Conservation (phyloP, 208 protist species). For the Herpetomonas tarakana region DNA sequence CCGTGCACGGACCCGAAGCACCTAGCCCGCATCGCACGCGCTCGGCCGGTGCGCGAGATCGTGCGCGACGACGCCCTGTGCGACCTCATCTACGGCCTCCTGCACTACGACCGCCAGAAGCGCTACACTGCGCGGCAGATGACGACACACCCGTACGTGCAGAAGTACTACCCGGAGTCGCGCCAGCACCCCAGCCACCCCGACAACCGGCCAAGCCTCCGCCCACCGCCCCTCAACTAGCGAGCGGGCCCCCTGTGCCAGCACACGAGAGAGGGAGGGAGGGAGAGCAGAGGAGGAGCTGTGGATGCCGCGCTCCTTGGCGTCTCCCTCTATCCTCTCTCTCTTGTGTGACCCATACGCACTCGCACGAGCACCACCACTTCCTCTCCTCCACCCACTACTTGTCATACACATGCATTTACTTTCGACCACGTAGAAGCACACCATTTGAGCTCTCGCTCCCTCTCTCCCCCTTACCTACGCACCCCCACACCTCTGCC, state of each 20-base stretch:
- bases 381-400: too few species aligned
- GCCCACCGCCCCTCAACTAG: constrained; percentile 43
- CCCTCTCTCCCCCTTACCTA: too few species aligned
- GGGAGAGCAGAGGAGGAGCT: too few species aligned
- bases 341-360: constrained; percentile 4
- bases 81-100: constrained; percentile 62
- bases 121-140: constrained; percentile 66
- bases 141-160: constrained; percentile 70
- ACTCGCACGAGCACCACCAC: too few species aligned
- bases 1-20: constrained; percentile 64
- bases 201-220: constrained; percentile 48
- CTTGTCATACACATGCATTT: too few species aligned
- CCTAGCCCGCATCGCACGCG: constrained; percentile 53
- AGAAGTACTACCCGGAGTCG: constrained; percentile 80
- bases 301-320: too few species aligned
- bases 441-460: too few species aligned
- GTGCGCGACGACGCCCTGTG: constrained; percentile 47
- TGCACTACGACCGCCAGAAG: constrained; percentile 75
- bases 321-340: too few species aligned
- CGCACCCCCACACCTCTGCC: too few species aligned
- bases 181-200: constrained; percentile 56
- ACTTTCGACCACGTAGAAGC: too few species aligned
- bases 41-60: constrained; percentile 48
- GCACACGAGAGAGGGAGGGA: too few species aligned
- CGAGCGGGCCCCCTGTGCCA: background rate